Conservation (phyloP, 306 rosid species). For the Sesbania bispinosa region DNA sequence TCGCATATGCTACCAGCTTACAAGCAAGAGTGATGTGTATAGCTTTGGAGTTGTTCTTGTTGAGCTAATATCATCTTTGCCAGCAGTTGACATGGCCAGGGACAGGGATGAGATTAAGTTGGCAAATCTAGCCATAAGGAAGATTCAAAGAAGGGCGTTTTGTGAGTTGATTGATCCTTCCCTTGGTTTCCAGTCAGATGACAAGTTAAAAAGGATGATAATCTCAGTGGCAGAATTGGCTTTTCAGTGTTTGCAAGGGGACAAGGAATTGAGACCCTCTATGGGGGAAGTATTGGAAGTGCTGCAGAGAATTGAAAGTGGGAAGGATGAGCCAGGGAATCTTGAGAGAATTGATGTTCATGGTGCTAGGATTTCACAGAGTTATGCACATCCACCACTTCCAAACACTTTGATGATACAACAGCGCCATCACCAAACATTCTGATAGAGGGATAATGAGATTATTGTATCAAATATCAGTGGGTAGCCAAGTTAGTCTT, state of each 20-base stretch:
- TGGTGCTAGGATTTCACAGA: background rate
- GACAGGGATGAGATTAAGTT: constrained; percentile 30
- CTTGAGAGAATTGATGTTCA: background rate
- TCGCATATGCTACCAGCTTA: constrained; percentile 55
- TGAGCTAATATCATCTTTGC: constrained; percentile 58
- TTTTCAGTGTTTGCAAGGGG: constrained; percentile 30
- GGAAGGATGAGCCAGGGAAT: constrained; percentile 9
- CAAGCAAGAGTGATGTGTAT: constrained; percentile 66
- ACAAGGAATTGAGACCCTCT: constrained; percentile 33
- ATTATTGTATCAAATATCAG: constrained; percentile 30
- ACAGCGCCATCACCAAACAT: constrained; percentile 18
- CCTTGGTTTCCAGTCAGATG: constrained; percentile 22
- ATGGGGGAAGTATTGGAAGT: constrained; percentile 26
- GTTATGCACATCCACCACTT: background rate
- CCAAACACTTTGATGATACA: constrained; percentile 20
- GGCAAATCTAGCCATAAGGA: constrained; percentile 27
- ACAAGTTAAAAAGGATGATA: background rate
- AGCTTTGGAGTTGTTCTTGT: constrained; percentile 62
- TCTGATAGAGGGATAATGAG: constrained; percentile 35
- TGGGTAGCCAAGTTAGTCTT: constrained; percentile 1
- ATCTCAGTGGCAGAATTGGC: constrained; percentile 32
- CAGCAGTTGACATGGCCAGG: constrained; percentile 54
- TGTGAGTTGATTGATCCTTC: constrained; percentile 29
- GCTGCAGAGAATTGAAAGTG: constrained; percentile 20
- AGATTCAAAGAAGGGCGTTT: constrained; percentile 11